Percentiles rank a stretch among this genome's conserved stretches.
These are phyloP conservation scores for Boletus vermiculosoides DNA, from an alignment of 768 basidiomycete genomes.

Conservation along the genomic window DNA sequence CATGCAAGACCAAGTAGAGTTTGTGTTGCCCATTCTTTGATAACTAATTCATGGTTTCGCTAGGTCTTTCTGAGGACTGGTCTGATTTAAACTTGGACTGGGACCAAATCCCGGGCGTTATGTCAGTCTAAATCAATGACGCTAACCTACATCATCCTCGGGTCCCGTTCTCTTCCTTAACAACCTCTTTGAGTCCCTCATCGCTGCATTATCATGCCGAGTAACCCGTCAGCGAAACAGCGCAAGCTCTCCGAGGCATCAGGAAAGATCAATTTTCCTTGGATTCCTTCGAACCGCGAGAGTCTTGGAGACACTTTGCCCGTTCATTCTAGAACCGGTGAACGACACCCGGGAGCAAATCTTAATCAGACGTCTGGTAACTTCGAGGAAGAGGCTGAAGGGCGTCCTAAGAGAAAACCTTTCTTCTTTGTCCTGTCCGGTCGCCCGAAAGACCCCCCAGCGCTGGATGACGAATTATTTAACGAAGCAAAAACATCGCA, in stretches of 20 bases:
- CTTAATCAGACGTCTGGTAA: constrained; percentile 2
- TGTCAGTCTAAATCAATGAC: background rate
- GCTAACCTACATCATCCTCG: background rate
- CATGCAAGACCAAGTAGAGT: constrained; percentile 6
- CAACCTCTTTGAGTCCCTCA: background rate
- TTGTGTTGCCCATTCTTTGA: background rate
- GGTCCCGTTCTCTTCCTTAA: background rate
- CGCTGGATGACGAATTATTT: constrained; percentile 27
- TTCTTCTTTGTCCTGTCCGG: constrained; percentile 18
- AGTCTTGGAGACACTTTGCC: background rate
- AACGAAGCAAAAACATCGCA: constrained; percentile 25
- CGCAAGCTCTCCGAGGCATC: constrained; percentile 1
- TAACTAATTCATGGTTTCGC: background rate
- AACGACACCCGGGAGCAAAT: background rate
- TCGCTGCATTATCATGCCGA: constrained; percentile 9
- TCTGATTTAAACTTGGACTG: constrained; percentile 17
- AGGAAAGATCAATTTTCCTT: background rate
- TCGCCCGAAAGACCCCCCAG: constrained; percentile 11
- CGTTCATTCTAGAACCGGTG: background rate
- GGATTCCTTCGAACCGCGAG: background rate
- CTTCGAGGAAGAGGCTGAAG: constrained; percentile 11
- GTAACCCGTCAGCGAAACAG: constrained; percentile 7
- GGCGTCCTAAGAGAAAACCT: constrained; percentile 5
- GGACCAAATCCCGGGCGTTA: background rate
- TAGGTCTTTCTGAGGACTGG: constrained; percentile 8